Evolutionary conservation across 441 rosid genomes (phyloP).

Genomic region (Gossypium schwendimanii): DNA sequence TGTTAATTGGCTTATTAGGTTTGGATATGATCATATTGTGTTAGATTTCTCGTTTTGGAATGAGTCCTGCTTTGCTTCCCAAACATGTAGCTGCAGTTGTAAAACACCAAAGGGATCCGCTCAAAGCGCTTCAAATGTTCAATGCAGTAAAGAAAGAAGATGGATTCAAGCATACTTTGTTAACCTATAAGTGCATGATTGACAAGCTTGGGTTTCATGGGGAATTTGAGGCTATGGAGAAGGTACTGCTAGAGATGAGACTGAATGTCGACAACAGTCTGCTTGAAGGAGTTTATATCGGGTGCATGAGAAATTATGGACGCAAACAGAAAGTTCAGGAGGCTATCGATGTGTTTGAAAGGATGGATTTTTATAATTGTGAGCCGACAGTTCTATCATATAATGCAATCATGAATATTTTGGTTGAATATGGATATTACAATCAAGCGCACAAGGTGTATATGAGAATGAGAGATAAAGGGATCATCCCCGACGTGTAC

Average conservation of each 20-base stretch:
- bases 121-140: slow-evolving; percentile 72
- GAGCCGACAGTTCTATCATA: slow-evolving; percentile 64
- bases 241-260: slow-evolving; percentile 46
- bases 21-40: background rate
- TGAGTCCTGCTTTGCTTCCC: slow-evolving; percentile 61
- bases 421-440: slow-evolving; percentile 61
- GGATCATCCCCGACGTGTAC: slow-evolving; percentile 68
- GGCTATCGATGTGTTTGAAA: slow-evolving; percentile 81
- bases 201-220: slow-evolving; percentile 77
- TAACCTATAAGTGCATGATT: slow-evolving; percentile 62
- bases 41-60: slow-evolving; percentile 24
- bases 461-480: slow-evolving; percentile 68
- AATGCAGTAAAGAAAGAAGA: slow-evolving; percentile 55
- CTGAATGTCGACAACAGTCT: slow-evolving; percentile 37
- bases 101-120: slow-evolving; percentile 61
- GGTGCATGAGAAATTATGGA: slow-evolving; percentile 68
- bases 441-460: slow-evolving; percentile 83
- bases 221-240: slow-evolving; percentile 72
- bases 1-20: slow-evolving; percentile 6
- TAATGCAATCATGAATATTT: slow-evolving; percentile 73
- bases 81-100: slow-evolving; percentile 76
- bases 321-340: slow-evolving; percentile 74
- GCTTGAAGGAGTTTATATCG: slow-evolving; percentile 74
- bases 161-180: slow-evolving; percentile 67
- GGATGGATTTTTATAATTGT: slow-evolving; percentile 83